Conservation (phyloP, 2,329 filamentous ascomycete genomes). For the Botryosphaeria dothidea region DNA sequence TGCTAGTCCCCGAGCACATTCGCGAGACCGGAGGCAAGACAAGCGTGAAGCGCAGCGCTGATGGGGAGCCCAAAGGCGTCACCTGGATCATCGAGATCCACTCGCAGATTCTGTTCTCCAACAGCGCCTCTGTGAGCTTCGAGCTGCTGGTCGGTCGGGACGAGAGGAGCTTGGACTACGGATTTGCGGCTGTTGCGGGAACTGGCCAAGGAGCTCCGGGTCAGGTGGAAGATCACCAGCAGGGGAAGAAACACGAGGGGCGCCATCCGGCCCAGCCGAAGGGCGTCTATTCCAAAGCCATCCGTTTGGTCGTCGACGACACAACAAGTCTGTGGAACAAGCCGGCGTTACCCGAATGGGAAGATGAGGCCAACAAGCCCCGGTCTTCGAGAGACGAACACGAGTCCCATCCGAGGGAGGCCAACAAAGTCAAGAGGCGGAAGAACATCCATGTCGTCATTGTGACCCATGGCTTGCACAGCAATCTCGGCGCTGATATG, state of each 20-base stretch:
- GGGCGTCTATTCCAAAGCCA: slow-evolving; percentile 81
- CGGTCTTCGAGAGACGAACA: slow-evolving; percentile 31
- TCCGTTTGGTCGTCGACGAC: slow-evolving; percentile 80
- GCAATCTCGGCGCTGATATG: slow-evolving; percentile 95
- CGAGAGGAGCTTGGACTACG: slow-evolving; percentile 75
- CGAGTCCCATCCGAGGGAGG: slow-evolving; percentile 11
- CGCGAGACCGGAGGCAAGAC: slow-evolving; percentile 61
- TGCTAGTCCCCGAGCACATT: slow-evolving; percentile 78
- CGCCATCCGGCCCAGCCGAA: slow-evolving; percentile 64
- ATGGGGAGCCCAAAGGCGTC: slow-evolving; percentile 55
- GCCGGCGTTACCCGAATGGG: slow-evolving; percentile 73
- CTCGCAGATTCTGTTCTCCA: slow-evolving; percentile 93
- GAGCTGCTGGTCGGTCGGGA: slow-evolving; percentile 86
- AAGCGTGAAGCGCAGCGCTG: slow-evolving; percentile 35
- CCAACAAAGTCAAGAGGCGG: slow-evolving; percentile 50
- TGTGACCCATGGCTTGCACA: slow-evolving; percentile 91
- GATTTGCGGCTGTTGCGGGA: slow-evolving; percentile 55
- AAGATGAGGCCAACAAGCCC: slow-evolving; percentile 32
- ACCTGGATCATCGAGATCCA: slow-evolving; percentile 90
- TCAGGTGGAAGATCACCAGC: slow-evolving; percentile 74
- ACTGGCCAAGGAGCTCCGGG: slow-evolving; percentile 59
- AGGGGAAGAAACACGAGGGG: slow-evolving; percentile 56
- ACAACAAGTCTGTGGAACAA: slow-evolving; percentile 90
- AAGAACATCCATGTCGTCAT: slow-evolving; percentile 90
- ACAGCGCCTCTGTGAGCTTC: slow-evolving; percentile 81